These are phyloP conservation scores for Leptomonas pyrrhocoris DNA, from an alignment of 208 protist genomes.

Conservation along the genomic window DNA sequence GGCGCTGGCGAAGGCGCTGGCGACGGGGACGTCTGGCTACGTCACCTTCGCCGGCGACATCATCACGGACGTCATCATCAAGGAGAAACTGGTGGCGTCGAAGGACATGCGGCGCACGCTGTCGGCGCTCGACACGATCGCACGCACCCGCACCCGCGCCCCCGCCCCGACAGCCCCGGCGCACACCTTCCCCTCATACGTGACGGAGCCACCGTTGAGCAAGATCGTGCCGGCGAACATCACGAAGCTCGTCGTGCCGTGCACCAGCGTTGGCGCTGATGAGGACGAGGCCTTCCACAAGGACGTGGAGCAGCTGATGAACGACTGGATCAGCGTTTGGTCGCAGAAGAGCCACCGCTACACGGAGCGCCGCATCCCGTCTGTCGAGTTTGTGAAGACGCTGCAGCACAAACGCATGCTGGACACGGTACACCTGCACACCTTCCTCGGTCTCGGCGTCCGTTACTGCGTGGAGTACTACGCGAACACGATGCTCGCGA, in stretches of 20 bases:
- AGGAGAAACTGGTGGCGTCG: conserved; percentile 69
- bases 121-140: conserved; percentile 72
- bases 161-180: conserved; percentile 19
- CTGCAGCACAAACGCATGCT: conserved; percentile 86
- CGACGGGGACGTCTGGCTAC: conserved; percentile 27
- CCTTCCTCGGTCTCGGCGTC: conserved; percentile 84
- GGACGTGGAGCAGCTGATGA: conserved; percentile 64
- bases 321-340: conserved; percentile 84
- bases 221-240: conserved; percentile 51
- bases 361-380: conserved; percentile 51
- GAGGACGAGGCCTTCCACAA: conserved; percentile 49
- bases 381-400: conserved; percentile 75
- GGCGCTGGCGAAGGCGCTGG: conserved; percentile 78
- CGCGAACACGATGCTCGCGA: conserved; percentile 67
- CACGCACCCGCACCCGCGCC: conserved; percentile 39
- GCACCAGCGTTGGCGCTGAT: conserved; percentile 41
- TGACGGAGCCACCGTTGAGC: conserved; percentile 56
- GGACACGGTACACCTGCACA: conserved; percentile 71
- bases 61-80: conserved; percentile 76
- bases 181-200: conserved; percentile 40
- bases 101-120: conserved; percentile 78
- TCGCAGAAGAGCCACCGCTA: conserved; percentile 44
- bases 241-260: conserved; percentile 58
- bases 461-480: conserved; percentile 93
- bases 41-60: conserved; percentile 83